These are phyloP conservation scores for Penicillium tannophilum DNA, from an alignment of 495 filamentous ascomycete genomes.

Conservation along the genomic window DNA sequence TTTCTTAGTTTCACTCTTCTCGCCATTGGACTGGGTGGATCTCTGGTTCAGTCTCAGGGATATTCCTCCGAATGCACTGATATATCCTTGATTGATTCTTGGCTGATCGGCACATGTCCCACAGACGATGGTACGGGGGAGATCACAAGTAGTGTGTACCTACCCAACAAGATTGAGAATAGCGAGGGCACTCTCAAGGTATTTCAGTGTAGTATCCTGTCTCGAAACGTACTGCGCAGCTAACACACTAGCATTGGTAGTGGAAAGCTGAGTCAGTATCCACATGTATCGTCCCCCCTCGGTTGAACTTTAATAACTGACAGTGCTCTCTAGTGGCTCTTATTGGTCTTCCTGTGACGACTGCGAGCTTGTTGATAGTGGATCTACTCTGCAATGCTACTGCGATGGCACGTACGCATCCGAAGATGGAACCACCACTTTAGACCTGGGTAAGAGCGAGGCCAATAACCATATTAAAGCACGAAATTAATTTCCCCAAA, in stretches of 20 bases:
- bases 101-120: background rate
- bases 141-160: background rate
- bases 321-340: background rate
- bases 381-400: constrained; percentile 2
- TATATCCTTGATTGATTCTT: background rate
- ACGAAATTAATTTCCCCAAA: background rate
- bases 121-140: background rate
- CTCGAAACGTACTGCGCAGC: background rate
- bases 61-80: background rate
- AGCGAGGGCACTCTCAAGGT: background rate
- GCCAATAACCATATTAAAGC: background rate
- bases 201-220: background rate
- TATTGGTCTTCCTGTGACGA: background rate
- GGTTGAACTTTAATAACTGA: background rate
- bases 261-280: background rate
- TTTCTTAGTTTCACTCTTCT: background rate
- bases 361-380: background rate
- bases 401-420: constrained; percentile 1
- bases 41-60: background rate
- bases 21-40: constrained; percentile 1
- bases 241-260: background rate
- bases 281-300: background rate
- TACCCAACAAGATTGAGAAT: background rate
- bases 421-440: constrained; percentile 2
- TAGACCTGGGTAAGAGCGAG: background rate